A percentile compares a stretch with the other conserved stretches of the same genome.
phyloP scores from a whole-genome alignment of 306 rosid genomes.

The Sesbania bispinosa region DNA sequence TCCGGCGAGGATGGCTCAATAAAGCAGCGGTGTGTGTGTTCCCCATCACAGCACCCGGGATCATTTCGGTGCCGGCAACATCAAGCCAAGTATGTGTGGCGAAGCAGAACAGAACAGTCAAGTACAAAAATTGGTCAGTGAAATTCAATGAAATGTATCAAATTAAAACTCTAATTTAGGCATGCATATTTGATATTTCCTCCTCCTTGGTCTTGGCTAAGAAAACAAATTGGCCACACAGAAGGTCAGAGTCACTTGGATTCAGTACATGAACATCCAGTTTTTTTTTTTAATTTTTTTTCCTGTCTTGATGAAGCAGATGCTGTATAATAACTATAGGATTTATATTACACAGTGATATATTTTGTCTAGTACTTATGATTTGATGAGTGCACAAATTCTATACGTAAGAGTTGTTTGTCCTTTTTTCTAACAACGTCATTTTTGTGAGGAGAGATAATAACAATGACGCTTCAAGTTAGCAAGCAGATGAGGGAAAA shows the following conservation, averaged over 20 bases:
- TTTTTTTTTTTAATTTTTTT: too few species aligned
- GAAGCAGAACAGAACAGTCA: slow-evolving; percentile 21
- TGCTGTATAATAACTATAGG: not conserved
- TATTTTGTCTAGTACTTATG: not conserved
- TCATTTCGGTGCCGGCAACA: slow-evolving; percentile 81
- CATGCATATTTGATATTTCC: too few species aligned
- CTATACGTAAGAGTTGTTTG: not conserved
- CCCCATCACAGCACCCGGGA: slow-evolving; percentile 72
- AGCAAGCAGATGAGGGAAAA: too few species aligned
- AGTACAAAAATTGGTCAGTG: not conserved
- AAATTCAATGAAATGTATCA: not conserved
- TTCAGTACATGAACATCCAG: not conserved
- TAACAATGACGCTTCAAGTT: not conserved
- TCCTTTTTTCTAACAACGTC: not conserved
- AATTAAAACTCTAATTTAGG: too few species aligned
- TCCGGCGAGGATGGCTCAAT: not conserved
- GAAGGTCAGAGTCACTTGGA: too few species aligned
- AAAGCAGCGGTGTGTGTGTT: slow-evolving; percentile 56
- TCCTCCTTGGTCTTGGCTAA: too few species aligned
- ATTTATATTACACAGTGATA: not conserved
- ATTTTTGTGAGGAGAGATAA: not conserved
- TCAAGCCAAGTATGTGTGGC: slow-evolving; percentile 58
- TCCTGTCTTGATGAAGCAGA: not conserved
- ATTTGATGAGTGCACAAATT: not conserved
- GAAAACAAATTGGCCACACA: too few species aligned